Evolutionary conservation across 2,329 filamentous ascomycete genomes (phyloP).

Genomic region (Teratosphaeria nubilosa): DNA sequence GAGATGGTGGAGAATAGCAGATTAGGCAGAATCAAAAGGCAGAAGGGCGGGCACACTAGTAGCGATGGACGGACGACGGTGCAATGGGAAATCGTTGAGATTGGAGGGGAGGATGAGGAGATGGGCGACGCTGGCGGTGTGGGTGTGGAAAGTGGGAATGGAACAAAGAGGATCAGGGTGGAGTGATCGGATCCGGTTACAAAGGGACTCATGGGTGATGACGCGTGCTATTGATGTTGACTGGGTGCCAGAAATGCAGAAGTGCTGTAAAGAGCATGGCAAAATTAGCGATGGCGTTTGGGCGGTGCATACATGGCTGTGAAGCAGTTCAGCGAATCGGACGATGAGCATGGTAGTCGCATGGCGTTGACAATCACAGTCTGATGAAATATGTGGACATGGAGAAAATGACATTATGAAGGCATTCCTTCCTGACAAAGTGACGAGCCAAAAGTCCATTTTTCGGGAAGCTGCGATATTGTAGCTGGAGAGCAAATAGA

Average conservation of each 20-base stretch:
- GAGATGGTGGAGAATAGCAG: conserved; percentile 66
- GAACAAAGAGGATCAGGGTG: conserved; percentile 14
- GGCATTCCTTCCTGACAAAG: too few relatives aligned
- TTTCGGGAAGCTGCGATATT: too few relatives aligned
- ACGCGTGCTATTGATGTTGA: not conserved
- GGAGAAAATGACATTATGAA: too few relatives aligned
- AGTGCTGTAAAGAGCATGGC: not conserved
- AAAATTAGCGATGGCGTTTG: not conserved
- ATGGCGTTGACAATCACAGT: too few relatives aligned
- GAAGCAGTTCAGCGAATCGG: too few relatives aligned
- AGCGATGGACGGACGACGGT: conserved; percentile 56
- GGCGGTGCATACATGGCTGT: not conserved
- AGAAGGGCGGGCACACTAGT: conserved; percentile 48
- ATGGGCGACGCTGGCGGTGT: not conserved
- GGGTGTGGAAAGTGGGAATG: not conserved
- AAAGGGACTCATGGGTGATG: not conserved
- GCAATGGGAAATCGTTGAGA: conserved; percentile 80
- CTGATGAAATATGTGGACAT: too few relatives aligned
- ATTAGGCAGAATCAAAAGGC: conserved; percentile 57
- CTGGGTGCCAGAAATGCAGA: not conserved
- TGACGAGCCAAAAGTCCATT: too few relatives aligned
- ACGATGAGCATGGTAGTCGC: too few relatives aligned
- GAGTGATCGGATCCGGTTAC: not conserved
- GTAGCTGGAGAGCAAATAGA: too few relatives aligned
- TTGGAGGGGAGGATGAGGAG: conserved; percentile 12